phyloP scores from a whole-genome alignment of 352 stramenopile genomes.

The Phytophthora palmivora region DNA sequence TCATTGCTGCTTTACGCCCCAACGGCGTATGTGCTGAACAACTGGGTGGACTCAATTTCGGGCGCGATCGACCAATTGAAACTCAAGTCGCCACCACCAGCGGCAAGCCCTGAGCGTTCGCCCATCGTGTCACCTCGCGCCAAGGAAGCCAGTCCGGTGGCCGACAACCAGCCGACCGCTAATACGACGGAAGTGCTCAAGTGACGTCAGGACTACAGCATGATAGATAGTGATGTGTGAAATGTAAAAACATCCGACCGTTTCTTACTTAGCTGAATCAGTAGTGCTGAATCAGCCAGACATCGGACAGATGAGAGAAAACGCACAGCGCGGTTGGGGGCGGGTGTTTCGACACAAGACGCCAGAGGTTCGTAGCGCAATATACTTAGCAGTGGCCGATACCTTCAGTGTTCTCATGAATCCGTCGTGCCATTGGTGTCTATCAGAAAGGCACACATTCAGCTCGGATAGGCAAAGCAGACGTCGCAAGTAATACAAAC shows the following conservation, averaged over 20 bases:
- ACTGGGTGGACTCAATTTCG: constrained; percentile 72
- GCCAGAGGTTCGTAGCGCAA: constrained; percentile 15
- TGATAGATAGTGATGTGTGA: constrained; percentile 22
- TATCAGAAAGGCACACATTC: constrained; percentile 35
- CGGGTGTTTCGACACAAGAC: constrained; percentile 12
- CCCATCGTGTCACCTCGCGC: constrained; percentile 30
- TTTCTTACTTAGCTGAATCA: constrained; percentile 24
- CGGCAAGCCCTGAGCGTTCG: constrained; percentile 24
- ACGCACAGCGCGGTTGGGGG: neutral
- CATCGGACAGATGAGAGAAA: constrained; percentile 3
- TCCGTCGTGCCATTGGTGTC: constrained; percentile 13
- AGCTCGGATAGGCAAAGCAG: constrained; percentile 17
- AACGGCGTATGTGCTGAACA: constrained; percentile 49
- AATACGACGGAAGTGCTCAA: constrained; percentile 17
- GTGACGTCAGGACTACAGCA: constrained; percentile 23
- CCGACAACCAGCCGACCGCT: constrained; percentile 24
- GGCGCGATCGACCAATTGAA: constrained; percentile 56
- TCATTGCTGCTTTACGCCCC: constrained; percentile 73
- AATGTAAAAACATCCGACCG: constrained; percentile 33
- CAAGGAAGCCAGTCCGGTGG: constrained; percentile 33
- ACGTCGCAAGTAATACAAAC: constrained; percentile 19
- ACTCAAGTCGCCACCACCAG: constrained; percentile 14
- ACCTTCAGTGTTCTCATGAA: constrained; percentile 14
- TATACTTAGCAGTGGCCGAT: neutral
- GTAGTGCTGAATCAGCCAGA: constrained; percentile 15